These are phyloP conservation scores for Diaporthe vaccinii DNA, from an alignment of 2,329 filamentous ascomycete species.

Conservation along the genomic window DNA sequence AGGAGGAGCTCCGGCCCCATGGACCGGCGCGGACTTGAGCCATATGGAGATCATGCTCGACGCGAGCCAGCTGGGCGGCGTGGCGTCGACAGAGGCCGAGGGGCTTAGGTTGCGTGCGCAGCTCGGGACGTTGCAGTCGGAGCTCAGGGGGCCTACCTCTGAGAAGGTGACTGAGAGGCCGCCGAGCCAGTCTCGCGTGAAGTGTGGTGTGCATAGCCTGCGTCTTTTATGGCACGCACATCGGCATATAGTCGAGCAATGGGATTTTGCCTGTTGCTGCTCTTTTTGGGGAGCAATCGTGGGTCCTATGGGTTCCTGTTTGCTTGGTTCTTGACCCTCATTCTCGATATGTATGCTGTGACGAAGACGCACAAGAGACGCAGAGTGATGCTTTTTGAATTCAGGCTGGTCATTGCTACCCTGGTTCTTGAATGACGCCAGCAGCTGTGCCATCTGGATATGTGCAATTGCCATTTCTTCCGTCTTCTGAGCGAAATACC, in stretches of 20 bases:
- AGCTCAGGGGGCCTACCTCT: not conserved
- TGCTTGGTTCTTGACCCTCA: not conserved
- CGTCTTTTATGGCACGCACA: not conserved
- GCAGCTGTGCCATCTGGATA: not conserved
- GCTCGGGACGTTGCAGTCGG: not conserved
- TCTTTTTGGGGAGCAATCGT: not conserved
- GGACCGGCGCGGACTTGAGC: not conserved
- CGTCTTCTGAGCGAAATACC: not conserved
- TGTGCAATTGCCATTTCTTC: slow-evolving; percentile 6
- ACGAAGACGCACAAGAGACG: not conserved
- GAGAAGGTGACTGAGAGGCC: not conserved
- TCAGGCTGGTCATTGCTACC: not conserved
- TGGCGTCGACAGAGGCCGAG: not conserved
- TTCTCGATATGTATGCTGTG: not conserved
- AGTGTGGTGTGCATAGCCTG: not conserved
- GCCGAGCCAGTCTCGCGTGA: slow-evolving; percentile 2
- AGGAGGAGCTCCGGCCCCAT: slow-evolving; percentile 1
- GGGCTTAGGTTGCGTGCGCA: not conserved
- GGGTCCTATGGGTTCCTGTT: fast-evolving
- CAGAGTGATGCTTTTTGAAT: not conserved
- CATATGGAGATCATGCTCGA: not conserved
- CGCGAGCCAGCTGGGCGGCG: not conserved
- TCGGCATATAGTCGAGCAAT: not conserved
- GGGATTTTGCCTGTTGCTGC: not conserved
- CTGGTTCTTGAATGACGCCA: not conserved